A percentile compares a stretch with the other conserved stretches of the same genome.
Conservation (phyloP, 2,329 filamentous ascomycete genomes). For the Aspergillus ochraceoroseus region DNA sequence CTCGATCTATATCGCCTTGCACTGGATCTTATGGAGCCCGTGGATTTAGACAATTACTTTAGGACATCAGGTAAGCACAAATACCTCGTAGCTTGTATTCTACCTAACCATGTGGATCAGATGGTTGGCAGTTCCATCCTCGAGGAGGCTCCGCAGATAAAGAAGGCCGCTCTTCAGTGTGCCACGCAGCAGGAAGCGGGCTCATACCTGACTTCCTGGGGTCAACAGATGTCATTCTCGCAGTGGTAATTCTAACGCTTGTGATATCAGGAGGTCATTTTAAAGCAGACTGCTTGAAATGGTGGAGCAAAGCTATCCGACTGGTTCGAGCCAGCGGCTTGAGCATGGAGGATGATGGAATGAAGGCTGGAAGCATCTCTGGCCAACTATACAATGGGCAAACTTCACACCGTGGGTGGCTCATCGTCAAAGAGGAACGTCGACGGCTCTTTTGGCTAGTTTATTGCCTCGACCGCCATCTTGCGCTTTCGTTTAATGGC, state of each 20-base stretch:
- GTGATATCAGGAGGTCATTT: slow-evolving; percentile 10
- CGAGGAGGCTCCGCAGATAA: slow-evolving; percentile 6
- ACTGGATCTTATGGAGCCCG: slow-evolving; percentile 9
- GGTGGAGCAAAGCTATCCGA: slow-evolving; percentile 9
- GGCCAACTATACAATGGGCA: slow-evolving; percentile 1
- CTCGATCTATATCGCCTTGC: slow-evolving; percentile 10
- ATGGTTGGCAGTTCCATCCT: slow-evolving; percentile 11
- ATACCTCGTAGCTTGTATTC: not conserved
- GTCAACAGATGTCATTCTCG: slow-evolving; percentile 8
- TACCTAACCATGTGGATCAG: not conserved
- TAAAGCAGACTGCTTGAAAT: slow-evolving; percentile 9
- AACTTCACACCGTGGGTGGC: slow-evolving; percentile 2
- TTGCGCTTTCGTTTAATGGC: slow-evolving; percentile 8
- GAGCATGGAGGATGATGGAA: slow-evolving; percentile 9
- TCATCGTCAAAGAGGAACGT: slow-evolving; percentile 10
- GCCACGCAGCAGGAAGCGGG: slow-evolving; percentile 6
- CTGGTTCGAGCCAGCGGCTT: slow-evolving; percentile 4
- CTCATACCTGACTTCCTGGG: slow-evolving; percentile 12
- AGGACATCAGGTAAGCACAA: slow-evolving; percentile 8
- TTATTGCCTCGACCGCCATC: slow-evolving; percentile 10
- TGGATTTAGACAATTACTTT: slow-evolving; percentile 12
- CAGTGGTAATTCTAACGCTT: slow-evolving; percentile 5
- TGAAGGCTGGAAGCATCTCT: not conserved
- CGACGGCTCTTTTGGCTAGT: slow-evolving; percentile 10
- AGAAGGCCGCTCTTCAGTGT: slow-evolving; percentile 9